Percentiles rank a stretch among this genome's conserved stretches.
phyloP scores from a whole-genome alignment of 2,329 filamentous ascomycete species.

The Xylariaceae sp. region DNA sequence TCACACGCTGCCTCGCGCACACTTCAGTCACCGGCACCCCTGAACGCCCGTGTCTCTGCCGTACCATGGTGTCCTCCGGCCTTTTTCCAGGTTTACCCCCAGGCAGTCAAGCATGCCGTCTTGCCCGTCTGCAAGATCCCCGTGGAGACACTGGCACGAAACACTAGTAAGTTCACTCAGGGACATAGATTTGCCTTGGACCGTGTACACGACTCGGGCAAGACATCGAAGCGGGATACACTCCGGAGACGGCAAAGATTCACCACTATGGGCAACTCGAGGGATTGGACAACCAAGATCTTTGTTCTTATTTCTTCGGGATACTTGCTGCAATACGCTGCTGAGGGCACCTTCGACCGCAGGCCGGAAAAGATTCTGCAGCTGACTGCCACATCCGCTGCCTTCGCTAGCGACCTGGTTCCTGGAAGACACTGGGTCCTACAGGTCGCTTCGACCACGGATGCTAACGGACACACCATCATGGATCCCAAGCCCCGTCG shows the following conservation, averaged over 20 bases:
- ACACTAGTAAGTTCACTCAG: constrained; percentile 40
- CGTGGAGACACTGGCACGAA: constrained; percentile 62
- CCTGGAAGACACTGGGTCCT: constrained; percentile 76
- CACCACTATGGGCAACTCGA: constrained; percentile 38
- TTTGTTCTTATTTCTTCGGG: constrained; percentile 67
- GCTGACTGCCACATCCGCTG: constrained; percentile 68
- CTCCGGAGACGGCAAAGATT: constrained; percentile 44
- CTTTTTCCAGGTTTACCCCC: constrained; percentile 80
- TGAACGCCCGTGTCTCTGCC: constrained; percentile 10
- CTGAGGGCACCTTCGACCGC: constrained; percentile 64
- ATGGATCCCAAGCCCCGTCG: constrained; percentile 57
- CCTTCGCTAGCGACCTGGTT: constrained; percentile 74
- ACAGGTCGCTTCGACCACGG: constrained; percentile 64
- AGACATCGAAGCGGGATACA: constrained; percentile 37
- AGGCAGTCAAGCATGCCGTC: constrained; percentile 69
- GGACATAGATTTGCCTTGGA: constrained; percentile 28
- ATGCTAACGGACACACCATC: constrained; percentile 48
- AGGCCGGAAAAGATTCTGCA: constrained; percentile 69
- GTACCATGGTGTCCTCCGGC: constrained; percentile 62
- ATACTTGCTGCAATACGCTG: constrained; percentile 68
- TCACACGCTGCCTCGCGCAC: constrained; percentile 15
- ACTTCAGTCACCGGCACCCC: constrained; percentile 11
- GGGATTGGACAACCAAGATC: constrained; percentile 66
- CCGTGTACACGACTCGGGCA: constrained; percentile 25
- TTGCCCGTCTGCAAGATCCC: constrained; percentile 63